Conservation (phyloP, 2,329 filamentous ascomycete species). For the Lanzia echinophila region DNA sequence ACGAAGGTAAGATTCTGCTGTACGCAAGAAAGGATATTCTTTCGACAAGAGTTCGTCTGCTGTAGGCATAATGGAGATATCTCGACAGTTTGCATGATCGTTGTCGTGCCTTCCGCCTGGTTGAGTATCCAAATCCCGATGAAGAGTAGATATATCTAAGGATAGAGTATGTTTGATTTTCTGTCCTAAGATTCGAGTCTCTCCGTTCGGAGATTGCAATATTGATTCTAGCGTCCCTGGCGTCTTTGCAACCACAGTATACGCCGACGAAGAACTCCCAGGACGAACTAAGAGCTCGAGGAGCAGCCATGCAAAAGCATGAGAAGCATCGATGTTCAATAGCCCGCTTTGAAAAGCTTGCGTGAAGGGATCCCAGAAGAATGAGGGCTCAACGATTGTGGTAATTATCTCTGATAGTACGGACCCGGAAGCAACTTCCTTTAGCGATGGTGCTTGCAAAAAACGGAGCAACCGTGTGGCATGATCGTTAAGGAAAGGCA, state of each 20-base stretch:
- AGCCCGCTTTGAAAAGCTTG: conserved; percentile 23
- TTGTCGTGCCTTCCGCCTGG: conserved; percentile 71
- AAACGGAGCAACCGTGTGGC: conserved; percentile 31
- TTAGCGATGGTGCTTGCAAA: conserved; percentile 26
- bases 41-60: conserved; percentile 53
- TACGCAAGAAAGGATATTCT: conserved; percentile 48
- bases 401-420: conserved; percentile 40
- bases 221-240: conserved; percentile 22
- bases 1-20: conserved; percentile 40
- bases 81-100: conserved; percentile 53
- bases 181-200: conserved; percentile 32
- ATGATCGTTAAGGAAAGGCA: conserved; percentile 38
- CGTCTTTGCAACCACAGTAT: conserved; percentile 26
- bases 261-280: conserved; percentile 16
- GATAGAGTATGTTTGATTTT: conserved; percentile 37
- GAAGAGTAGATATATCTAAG: conserved; percentile 14
- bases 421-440: conserved; percentile 18
- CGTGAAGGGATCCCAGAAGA: conserved; percentile 39
- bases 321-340: conserved; percentile 26
- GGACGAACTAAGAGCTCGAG: conserved; percentile 38
- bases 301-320: conserved; percentile 37
- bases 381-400: conserved; percentile 43
- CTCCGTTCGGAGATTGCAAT: conserved; percentile 16
- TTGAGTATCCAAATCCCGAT: conserved; percentile 5
- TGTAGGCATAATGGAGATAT: conserved; percentile 60